These are phyloP conservation scores for Immersiporthe knoxdaviesiana DNA, from an alignment of 2,329 filamentous ascomycete species.

Conservation along the genomic window DNA sequence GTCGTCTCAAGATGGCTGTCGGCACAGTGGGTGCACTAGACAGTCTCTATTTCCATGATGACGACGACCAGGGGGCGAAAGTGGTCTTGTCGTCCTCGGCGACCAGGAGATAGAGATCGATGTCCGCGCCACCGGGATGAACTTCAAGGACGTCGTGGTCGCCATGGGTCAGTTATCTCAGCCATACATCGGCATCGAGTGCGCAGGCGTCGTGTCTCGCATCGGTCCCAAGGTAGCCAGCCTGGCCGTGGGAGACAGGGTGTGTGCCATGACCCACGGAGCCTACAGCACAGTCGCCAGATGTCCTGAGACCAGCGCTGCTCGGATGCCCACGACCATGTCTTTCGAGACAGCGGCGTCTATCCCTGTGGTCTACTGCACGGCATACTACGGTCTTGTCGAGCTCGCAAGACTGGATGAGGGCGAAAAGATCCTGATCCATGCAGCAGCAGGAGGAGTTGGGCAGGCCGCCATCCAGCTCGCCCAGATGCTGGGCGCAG, in stretches of 20 bases:
- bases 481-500: slow-evolving; percentile 23
- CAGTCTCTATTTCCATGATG: slow-evolving; percentile 26
- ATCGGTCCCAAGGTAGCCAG: slow-evolving; percentile 23
- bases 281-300: slow-evolving; percentile 14
- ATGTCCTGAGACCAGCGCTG: slow-evolving; percentile 7
- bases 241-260: slow-evolving; percentile 29
- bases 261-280: slow-evolving; percentile 21
- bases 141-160: slow-evolving; percentile 40
- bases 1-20: slow-evolving; percentile 31
- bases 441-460: slow-evolving; percentile 31
- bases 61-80: slow-evolving; percentile 14
- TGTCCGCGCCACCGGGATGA: slow-evolving; percentile 32
- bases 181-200: slow-evolving; percentile 35
- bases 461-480: slow-evolving; percentile 24
- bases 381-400: slow-evolving; percentile 35
- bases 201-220: slow-evolving; percentile 33
- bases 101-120: slow-evolving; percentile 36
- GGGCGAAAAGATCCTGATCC: slow-evolving; percentile 34
- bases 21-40: slow-evolving; percentile 25
- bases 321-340: slow-evolving; percentile 26
- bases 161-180: slow-evolving; percentile 36
- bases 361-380: slow-evolving; percentile 34
- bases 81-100: slow-evolving; percentile 17
- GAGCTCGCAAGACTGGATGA: slow-evolving; percentile 31
- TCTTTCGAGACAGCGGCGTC: slow-evolving; percentile 28